Conservation (phyloP, 2,329 filamentous ascomycete species). For the Coniosporium tulheliwenetii region DNA sequence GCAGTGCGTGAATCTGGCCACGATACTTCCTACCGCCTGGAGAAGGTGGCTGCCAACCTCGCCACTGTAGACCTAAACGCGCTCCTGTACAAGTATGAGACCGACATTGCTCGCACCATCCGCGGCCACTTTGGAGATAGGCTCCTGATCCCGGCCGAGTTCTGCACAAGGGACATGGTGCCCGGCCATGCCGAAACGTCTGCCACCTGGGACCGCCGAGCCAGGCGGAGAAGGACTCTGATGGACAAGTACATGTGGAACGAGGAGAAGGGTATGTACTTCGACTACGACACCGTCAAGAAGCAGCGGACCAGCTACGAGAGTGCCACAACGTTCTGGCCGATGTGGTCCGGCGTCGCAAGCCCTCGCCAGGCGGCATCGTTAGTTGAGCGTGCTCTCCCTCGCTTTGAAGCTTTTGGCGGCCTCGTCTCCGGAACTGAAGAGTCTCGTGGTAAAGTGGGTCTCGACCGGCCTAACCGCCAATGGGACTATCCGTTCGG, state of each 20-base stretch:
- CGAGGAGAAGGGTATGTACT: conserved; percentile 85
- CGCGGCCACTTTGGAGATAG: conserved; percentile 71
- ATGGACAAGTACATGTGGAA: conserved; percentile 95
- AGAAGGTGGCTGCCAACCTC: conserved; percentile 72
- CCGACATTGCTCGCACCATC: conserved; percentile 78
- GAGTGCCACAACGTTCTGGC: conserved; percentile 88
- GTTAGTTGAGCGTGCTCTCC: conserved; percentile 68
- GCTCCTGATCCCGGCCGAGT: conserved; percentile 69
- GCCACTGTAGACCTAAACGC: conserved; percentile 94
- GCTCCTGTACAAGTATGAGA: conserved; percentile 91
- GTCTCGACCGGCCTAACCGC: conserved; percentile 73
- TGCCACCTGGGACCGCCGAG: conserved; percentile 77
- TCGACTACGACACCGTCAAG: conserved; percentile 84
- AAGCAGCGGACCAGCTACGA: conserved; percentile 74
- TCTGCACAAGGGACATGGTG: conserved; percentile 49
- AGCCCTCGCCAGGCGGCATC: conserved; percentile 72
- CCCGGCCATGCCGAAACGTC: conserved; percentile 65
- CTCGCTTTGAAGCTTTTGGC: conserved; percentile 74
- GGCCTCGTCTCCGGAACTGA: conserved; percentile 83
- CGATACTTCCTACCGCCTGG: conserved; percentile 87
- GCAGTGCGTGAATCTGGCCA: conserved; percentile 93
- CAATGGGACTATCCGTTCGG: conserved; percentile 99
- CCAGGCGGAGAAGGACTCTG: conserved; percentile 64
- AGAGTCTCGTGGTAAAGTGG: conserved; percentile 66
- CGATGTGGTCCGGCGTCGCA: conserved; percentile 86